Conservation (phyloP, 768 basidiomycete genomes). For the Tylopilus sp. region DNA sequence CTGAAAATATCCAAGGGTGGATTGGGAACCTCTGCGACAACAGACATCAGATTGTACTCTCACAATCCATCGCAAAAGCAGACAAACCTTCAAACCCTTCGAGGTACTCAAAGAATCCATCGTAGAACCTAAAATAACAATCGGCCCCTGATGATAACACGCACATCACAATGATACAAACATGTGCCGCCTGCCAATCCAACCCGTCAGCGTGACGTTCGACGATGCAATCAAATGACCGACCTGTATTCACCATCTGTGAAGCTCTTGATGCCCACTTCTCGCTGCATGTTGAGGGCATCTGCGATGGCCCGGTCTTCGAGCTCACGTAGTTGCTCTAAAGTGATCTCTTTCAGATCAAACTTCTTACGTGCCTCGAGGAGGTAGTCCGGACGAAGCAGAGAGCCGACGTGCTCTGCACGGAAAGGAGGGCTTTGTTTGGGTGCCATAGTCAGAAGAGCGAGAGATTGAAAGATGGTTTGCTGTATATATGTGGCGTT, state of each 20-base stretch:
- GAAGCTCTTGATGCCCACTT: conserved; percentile 39
- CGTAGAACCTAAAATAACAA: conserved; percentile 29
- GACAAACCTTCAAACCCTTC: conserved; percentile 25
- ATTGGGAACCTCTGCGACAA: conserved; percentile 16
- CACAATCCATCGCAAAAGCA: neutral
- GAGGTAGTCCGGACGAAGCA: conserved; percentile 40
- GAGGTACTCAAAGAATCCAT: conserved; percentile 27
- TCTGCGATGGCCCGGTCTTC: conserved; percentile 39
- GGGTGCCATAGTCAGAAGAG: conserved; percentile 10
- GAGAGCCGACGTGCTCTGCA: conserved; percentile 44
- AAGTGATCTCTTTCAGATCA: conserved; percentile 32
- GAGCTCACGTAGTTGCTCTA: conserved; percentile 34
- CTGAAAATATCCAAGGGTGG: conserved; percentile 28
- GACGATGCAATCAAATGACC: conserved; percentile 18
- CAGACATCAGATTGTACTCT: neutral
- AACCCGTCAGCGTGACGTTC: conserved; percentile 1
- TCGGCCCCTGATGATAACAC: no score
- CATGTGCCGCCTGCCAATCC: conserved; percentile 23
- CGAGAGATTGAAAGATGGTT: neutral
- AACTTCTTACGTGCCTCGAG: conserved; percentile 36
- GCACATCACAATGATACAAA: neutral
- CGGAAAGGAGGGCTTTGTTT: conserved; percentile 40
- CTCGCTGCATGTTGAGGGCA: conserved; percentile 37
- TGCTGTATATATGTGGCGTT: no score
- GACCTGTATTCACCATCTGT: conserved; percentile 41